phyloP scores from a whole-genome alignment of 495 filamentous ascomycete species.

The Podospora tetraspora region DNA sequence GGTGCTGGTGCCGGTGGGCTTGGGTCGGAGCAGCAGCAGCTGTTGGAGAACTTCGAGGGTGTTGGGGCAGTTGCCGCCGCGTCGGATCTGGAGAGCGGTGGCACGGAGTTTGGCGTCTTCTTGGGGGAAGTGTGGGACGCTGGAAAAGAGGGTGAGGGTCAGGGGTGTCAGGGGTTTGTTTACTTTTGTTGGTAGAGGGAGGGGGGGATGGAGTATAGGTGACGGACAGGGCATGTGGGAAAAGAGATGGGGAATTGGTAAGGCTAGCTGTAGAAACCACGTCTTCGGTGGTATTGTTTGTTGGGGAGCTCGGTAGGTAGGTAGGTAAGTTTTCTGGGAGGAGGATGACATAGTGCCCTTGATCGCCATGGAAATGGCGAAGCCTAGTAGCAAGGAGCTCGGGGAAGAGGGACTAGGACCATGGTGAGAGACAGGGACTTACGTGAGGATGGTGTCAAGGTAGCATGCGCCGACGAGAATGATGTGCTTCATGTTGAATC shows the following conservation, averaged over 20 bases:
- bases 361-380: too few species aligned
- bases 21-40: too few species aligned
- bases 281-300: neutral
- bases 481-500: slow-evolving; percentile 37
- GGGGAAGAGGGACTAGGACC: too few species aligned
- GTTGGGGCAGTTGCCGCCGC: slow-evolving; percentile 69
- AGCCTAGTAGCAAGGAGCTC: too few species aligned
- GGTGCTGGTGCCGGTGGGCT: too few species aligned
- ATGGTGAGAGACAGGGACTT: slow-evolving; percentile 22
- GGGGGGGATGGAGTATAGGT: neutral
- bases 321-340: too few species aligned
- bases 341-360: too few species aligned
- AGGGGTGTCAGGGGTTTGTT: neutral
- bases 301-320: neutral
- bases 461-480: slow-evolving; percentile 62
- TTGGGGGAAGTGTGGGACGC: slow-evolving; percentile 58
- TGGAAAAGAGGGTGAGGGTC: slow-evolving; percentile 28
- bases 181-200: neutral
- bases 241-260: neutral
- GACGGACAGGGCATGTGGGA: neutral
- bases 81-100: slow-evolving; percentile 50
- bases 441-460: slow-evolving; percentile 63
- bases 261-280: neutral
- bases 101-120: slow-evolving; percentile 72
- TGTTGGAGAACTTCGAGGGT: slow-evolving; percentile 64